A percentile compares a stretch with the other conserved stretches of the same genome.
Evolutionary conservation across 345 rosid species (phyloP).

Genomic region (Camelina hispida): DNA sequence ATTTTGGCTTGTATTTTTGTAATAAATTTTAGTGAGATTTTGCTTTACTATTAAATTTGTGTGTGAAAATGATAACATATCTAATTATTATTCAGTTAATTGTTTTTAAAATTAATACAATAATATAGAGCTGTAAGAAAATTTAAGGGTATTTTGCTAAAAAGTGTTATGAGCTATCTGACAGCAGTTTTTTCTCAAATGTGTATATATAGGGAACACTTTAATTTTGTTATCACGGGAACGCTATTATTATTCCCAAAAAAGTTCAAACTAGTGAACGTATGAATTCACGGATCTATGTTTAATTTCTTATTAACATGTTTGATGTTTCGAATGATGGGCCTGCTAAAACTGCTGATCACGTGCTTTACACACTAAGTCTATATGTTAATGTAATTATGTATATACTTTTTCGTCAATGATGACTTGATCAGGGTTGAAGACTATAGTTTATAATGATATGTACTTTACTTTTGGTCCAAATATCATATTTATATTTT

Average conservation of each 20-base stretch:
- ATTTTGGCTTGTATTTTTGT: no score
- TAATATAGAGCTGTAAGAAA: no score
- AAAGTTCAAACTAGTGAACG: not conserved
- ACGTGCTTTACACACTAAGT: constrained; percentile 29
- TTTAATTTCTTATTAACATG: constrained; percentile 1
- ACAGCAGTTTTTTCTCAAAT: no score
- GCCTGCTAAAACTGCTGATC: constrained; percentile 20
- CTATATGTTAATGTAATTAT: not conserved
- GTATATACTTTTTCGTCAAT: constrained; percentile 10
- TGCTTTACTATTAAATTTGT: no score
- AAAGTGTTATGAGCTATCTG: no score
- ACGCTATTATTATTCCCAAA: not conserved
- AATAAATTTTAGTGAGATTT: no score
- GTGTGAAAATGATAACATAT: no score
- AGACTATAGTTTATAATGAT: not conserved
- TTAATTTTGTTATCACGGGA: not conserved
- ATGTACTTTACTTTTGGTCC: constrained; percentile 4
- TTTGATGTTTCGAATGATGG: constrained; percentile 30
- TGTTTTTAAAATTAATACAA: no score
- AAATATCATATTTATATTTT: not conserved
- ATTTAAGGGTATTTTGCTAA: no score
- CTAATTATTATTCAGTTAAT: no score
- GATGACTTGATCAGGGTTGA: constrained; percentile 6
- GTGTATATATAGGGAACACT: not conserved
- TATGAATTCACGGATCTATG: constrained; percentile 22